Percentiles rank a stretch among this genome's conserved stretches.
Evolutionary conservation across 2,329 filamentous ascomycete species (phyloP).

Genomic region (Aspergillus carbonarius): DNA sequence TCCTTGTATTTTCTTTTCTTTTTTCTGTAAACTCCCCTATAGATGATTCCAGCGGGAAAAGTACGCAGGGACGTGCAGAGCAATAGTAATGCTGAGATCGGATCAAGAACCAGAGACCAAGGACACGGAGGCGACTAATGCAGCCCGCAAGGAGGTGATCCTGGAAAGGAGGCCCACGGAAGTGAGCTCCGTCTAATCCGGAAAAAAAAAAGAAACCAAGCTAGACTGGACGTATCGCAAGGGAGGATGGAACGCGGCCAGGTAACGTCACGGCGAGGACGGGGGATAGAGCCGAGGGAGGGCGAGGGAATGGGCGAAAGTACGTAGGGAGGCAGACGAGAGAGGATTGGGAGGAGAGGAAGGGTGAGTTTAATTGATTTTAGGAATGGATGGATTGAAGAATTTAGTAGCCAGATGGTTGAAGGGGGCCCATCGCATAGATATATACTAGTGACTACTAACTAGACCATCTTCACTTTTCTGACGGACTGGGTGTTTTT

Average conservation of each 20-base stretch:
- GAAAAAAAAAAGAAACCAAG: constrained; percentile 15
- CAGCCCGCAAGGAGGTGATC: constrained; percentile 36
- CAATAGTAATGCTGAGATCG: constrained; percentile 16
- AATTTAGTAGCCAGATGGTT: constrained; percentile 24
- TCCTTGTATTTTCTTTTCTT: neutral
- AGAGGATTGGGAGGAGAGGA: constrained; percentile 12
- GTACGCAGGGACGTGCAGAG: constrained; percentile 16
- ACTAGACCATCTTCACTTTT: neutral
- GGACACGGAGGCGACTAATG: constrained; percentile 27
- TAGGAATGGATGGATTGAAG: constrained; percentile 24
- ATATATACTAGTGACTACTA: constrained; percentile 28
- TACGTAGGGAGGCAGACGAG: constrained; percentile 14
- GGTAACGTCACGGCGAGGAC: constrained; percentile 21
- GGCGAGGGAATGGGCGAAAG: constrained; percentile 15
- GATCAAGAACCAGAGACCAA: constrained; percentile 18
- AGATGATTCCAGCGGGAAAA: constrained; percentile 6
- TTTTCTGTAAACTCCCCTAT: neutral
- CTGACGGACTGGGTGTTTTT: neutral
- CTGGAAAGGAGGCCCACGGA: constrained; percentile 30
- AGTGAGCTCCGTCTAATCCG: constrained; percentile 23
- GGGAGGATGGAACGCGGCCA: constrained; percentile 21
- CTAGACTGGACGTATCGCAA: constrained; percentile 22
- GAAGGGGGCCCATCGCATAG: constrained; percentile 33
- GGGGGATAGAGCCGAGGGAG: constrained; percentile 12
- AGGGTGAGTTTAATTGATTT: constrained; percentile 19